A percentile compares a stretch with the other conserved stretches of the same genome.
Evolutionary conservation across 83 land plant genomes (phyloP).

Genomic region (Picea abies): DNA sequence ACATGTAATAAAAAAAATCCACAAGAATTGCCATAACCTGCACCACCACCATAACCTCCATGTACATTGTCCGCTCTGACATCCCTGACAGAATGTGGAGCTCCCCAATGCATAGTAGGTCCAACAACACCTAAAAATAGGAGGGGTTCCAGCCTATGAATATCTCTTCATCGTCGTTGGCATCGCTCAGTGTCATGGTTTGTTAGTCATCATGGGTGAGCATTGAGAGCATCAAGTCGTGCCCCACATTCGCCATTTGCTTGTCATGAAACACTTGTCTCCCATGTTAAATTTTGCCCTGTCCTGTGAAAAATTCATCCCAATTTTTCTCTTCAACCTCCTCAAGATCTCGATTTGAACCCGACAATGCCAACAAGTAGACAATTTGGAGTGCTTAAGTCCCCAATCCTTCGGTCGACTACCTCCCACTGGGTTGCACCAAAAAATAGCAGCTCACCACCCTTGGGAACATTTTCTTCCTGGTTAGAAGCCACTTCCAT

Average conservation of each 20-base stretch:
- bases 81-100: constrained; percentile 64
- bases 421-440: constrained; percentile 78
- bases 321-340: too few species aligned
- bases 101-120: constrained; percentile 84
- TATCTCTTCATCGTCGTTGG: constrained; percentile 25
- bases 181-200: neutral
- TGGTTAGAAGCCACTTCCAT: too few species aligned
- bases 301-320: too few species aligned
- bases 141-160: constrained; percentile 91
- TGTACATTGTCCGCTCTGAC: constrained; percentile 63
- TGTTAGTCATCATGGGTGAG: constrained; percentile 78
- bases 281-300: too few species aligned
- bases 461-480: neutral
- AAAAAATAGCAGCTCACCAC: constrained; percentile 87
- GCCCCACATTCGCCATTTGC: constrained; percentile 78
- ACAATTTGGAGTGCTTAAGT: constrained; percentile 16
- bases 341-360: too few species aligned
- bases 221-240: constrained; percentile 73
- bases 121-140: constrained; percentile 80
- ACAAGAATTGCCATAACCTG: too few species aligned
- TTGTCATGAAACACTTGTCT: too few species aligned
- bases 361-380: too few species aligned
- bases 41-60: constrained; percentile 50
- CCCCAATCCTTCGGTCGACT: constrained; percentile 45
- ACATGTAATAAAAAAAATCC: too few species aligned